A percentile compares a stretch with the other conserved stretches of the same genome.
These are phyloP conservation scores for Camelina hispida DNA, from an alignment of 345 rosid species.

Conservation along the genomic window DNA sequence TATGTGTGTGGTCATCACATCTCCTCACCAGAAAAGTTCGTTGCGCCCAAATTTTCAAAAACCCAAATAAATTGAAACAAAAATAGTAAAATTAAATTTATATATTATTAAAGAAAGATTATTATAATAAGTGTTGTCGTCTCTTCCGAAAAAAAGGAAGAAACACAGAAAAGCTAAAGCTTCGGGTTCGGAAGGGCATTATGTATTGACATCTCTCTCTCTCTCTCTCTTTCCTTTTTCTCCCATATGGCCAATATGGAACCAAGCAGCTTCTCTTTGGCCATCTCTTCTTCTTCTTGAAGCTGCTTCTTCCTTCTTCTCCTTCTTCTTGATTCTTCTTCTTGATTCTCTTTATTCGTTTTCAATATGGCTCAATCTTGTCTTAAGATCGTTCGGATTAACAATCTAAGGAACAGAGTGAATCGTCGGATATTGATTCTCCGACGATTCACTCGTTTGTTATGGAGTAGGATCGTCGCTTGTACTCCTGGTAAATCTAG, in stretches of 20 bases:
- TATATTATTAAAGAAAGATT: too few relatives aligned
- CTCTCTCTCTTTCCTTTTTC: conserved; percentile 26
- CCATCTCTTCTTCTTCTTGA: conserved; percentile 41
- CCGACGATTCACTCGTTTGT: conserved; percentile 58
- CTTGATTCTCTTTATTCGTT: neutral
- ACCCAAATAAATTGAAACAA: neutral
- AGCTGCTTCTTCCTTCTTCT: neutral
- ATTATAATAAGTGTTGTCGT: conserved; percentile 26
- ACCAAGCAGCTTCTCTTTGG: conserved; percentile 36
- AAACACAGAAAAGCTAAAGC: conserved; percentile 29
- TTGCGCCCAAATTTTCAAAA: conserved; percentile 23
- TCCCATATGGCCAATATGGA: conserved; percentile 32
- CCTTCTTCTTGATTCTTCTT: neutral
- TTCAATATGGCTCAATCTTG: conserved; percentile 41
- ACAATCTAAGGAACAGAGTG: conserved; percentile 50
- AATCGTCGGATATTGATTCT: conserved; percentile 58
- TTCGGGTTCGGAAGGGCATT: conserved; percentile 4
- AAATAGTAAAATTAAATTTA: conserved; percentile 2
- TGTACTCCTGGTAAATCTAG: conserved; percentile 61
- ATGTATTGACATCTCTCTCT: conserved; percentile 14
- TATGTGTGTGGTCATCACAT: conserved; percentile 42
- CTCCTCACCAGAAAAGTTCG: conserved; percentile 38
- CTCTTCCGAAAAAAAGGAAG: conserved; percentile 27
- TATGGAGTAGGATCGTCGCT: conserved; percentile 53
- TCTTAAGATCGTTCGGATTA: conserved; percentile 45